A percentile compares a stretch with the other conserved stretches of the same genome.
These are phyloP conservation scores for Nicotiana tabacum DNA, from an alignment of 257 asterid species.

Conservation along the genomic window DNA sequence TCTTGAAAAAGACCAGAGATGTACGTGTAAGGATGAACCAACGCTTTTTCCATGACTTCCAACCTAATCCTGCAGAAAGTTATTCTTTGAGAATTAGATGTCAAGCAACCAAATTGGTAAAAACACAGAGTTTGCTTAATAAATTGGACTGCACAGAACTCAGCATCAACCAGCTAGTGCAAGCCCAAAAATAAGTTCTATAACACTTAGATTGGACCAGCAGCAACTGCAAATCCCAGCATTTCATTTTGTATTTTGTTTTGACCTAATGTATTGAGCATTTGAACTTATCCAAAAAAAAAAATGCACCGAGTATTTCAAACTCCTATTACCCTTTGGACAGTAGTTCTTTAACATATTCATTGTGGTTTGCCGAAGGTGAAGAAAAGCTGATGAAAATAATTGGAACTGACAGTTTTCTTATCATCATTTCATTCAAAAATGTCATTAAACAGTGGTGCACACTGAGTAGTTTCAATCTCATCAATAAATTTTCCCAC, in stretches of 20 bases:
- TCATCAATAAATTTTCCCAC: neutral
- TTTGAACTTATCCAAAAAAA: neutral
- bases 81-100: neutral
- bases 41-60: slow-evolving; percentile 97
- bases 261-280: neutral
- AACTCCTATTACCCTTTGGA: neutral
- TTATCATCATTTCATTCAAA: neutral
- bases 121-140: neutral
- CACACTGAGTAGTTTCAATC: neutral
- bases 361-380: neutral
- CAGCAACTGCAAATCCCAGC: neutral
- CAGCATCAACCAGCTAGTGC: neutral
- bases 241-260: neutral
- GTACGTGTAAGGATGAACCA: slow-evolving; percentile 97
- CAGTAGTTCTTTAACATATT: neutral
- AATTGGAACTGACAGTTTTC: neutral
- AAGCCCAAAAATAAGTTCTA: neutral
- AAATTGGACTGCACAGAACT: neutral
- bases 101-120: neutral
- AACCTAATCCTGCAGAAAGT: slow-evolving; percentile 77
- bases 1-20: slow-evolving; percentile 95
- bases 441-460: neutral
- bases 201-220: neutral
- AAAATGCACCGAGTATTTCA: neutral
- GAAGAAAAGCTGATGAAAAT: neutral